Base-by-base conservation (phyloP, 495 filamentous ascomycete genomes). In the Mytilinidion resinicola region DNA sequence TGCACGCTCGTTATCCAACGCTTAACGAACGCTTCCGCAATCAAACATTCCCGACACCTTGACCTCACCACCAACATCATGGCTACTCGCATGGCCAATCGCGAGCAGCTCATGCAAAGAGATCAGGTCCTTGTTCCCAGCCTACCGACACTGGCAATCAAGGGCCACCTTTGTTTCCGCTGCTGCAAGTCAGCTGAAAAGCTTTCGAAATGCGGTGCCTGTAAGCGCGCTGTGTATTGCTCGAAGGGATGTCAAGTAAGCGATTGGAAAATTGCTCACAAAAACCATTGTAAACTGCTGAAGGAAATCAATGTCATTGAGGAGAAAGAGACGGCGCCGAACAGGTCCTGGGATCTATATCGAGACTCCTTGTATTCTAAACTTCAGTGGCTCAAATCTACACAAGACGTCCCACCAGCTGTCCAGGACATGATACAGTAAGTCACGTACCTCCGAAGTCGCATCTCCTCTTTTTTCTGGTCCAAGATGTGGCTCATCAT, bases 271-370 rank as follows among this genome's bases (percentile, higher is more conserved):
- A 41, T 55, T 9, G 20, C 34, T 4, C 57, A 60, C 36, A 60
- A 60, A 52, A 55, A 48, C 3, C 57, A 60, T 1, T 60, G 57
- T 35, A 60, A 60, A 46, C 38, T 60, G 21, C 55, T 60, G n/a
- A 50, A 49, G 42, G 37, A 33, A 15, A 36, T 60, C 35, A 60
- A 60, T 37, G 46, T 37, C 12, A 17, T 42, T 4, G 57, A 60
- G 35, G 57, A 60, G 36, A 17, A 60, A 44, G 30, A 60, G 14
- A 50, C 54, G 44, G 33, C 50, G 25, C 41, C 9, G 10, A 9
- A 33, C 35, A 39, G 57, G 21, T 33, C 51, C 10, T 60, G 57
- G 57, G 9, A n/a, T 10, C 33, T 55, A 25, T 60, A 60, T 44
- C 15, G 51, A 8, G 20, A 19, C 9, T 39, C 43, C 20, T 55